Evolutionary conservation across 805 yeast species (phyloP).

Genomic region (Blastobotrys robertii): DNA sequence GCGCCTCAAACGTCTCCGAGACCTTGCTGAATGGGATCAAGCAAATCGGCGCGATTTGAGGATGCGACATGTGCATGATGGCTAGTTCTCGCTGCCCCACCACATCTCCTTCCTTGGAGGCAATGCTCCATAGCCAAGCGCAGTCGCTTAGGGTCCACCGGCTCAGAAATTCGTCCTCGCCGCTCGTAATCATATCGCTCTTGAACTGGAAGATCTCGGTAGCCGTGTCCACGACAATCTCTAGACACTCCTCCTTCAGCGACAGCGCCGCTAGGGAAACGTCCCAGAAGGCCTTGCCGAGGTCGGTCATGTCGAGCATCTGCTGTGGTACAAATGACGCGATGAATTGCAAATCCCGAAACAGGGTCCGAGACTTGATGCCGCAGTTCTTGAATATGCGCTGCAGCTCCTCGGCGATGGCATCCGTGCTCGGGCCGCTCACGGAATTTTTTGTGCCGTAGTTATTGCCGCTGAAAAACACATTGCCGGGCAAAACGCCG

Average conservation of each 20-base stretch:
- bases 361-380: conserved; percentile 24
- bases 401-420: conserved; percentile 26
- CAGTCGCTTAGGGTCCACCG: conserved; percentile 18
- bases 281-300: conserved; percentile 29
- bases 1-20: conserved; percentile 15
- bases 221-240: conserved; percentile 15
- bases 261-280: conserved; percentile 27
- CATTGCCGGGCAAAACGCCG: conserved; percentile 6
- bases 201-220: conserved; percentile 18
- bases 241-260: conserved; percentile 19
- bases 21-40: conserved; percentile 18
- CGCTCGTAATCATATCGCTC: conserved; percentile 12
- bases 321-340: conserved; percentile 25
- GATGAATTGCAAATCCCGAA: conserved; percentile 27
- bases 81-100: conserved; percentile 22
- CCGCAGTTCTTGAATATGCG: conserved; percentile 18
- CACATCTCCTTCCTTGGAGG: conserved; percentile 21
- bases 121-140: conserved; percentile 22
- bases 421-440: conserved; percentile 22
- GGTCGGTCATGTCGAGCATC: conserved; percentile 22
- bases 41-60: conserved; percentile 18
- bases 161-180: conserved; percentile 11
- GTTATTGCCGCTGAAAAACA: conserved; percentile 2
- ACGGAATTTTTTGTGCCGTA: conserved; percentile 11
- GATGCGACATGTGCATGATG: conserved; percentile 22